A percentile compares a stretch with the other conserved stretches of the same genome.
phyloP scores from a whole-genome alignment of 163 green algal species.

The Volvox carteri region DNA sequence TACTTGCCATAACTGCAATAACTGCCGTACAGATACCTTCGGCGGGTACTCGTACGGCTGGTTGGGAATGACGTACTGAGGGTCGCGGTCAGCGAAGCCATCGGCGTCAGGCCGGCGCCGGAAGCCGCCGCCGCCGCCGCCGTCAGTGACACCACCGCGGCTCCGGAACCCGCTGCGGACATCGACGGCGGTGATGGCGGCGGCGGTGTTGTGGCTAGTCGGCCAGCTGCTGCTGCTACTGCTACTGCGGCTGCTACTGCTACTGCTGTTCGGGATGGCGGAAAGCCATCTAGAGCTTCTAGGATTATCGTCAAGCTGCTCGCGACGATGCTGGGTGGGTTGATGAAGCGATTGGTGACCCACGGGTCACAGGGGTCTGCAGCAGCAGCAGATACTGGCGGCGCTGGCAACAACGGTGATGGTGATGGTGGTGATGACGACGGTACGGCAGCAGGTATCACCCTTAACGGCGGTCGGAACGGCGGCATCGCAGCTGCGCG shows the following conservation, averaged over 20 bases:
- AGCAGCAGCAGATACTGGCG: neutral
- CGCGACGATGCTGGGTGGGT: neutral
- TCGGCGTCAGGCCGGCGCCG: neutral
- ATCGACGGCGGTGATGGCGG: neutral
- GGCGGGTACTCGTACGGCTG: neutral
- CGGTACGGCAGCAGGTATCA: neutral
- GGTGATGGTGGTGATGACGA: neutral
- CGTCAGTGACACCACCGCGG: neutral
- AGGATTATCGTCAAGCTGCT: neutral
- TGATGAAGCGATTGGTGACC: neutral
- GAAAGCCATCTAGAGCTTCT: neutral
- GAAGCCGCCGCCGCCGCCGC: neutral
- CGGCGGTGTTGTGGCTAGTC: neutral
- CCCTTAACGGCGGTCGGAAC: neutral
- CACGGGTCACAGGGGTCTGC: neutral
- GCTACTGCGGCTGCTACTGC: too few species aligned
- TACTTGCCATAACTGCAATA: too few species aligned
- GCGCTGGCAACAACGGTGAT: too few species aligned
- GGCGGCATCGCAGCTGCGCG: neutral
- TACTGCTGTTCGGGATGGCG: neutral
- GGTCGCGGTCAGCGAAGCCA: neutral
- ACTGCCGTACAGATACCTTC: slow-evolving; percentile 10
- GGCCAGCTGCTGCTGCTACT: too few species aligned
- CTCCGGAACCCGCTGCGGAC: neutral
- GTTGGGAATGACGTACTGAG: neutral